Evolutionary conservation across 2,329 filamentous ascomycete species (phyloP).

Genomic region (Zymoseptoria pseudotritici): DNA sequence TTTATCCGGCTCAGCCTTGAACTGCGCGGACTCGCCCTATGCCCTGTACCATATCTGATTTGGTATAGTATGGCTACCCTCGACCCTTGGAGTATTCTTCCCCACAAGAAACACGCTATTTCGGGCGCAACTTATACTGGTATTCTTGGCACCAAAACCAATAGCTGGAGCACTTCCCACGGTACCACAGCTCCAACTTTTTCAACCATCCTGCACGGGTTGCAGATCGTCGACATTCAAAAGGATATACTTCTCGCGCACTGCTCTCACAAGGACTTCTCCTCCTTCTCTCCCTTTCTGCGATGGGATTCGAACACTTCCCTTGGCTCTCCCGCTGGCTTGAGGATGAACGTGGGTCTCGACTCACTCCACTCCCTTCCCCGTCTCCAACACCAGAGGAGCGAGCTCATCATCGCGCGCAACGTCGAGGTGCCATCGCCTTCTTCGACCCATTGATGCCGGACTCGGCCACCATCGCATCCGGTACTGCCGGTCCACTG

Average conservation of each 20-base stretch:
- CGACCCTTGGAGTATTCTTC: neutral
- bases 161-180: neutral
- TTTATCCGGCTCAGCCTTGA: neutral
- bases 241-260: neutral
- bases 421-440: neutral
- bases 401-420: neutral
- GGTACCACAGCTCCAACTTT: neutral
- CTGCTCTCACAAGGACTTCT: neutral
- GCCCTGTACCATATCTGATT: neutral
- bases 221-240: neutral
- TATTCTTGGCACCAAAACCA: neutral
- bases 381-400: neutral
- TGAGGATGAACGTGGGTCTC: neutral
- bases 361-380: too few species aligned
- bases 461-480: neutral
- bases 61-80: neutral
- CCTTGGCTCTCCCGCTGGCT: neutral
- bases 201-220: neutral
- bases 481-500: neutral
- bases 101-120: neutral
- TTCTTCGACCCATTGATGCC: neutral
- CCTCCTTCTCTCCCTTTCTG: neutral
- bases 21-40: neutral
- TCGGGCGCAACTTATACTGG: neutral
- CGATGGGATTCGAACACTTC: neutral